These are phyloP conservation scores for Clausena lansium DNA, from an alignment of 345 rosid genomes.

Conservation along the genomic window DNA sequence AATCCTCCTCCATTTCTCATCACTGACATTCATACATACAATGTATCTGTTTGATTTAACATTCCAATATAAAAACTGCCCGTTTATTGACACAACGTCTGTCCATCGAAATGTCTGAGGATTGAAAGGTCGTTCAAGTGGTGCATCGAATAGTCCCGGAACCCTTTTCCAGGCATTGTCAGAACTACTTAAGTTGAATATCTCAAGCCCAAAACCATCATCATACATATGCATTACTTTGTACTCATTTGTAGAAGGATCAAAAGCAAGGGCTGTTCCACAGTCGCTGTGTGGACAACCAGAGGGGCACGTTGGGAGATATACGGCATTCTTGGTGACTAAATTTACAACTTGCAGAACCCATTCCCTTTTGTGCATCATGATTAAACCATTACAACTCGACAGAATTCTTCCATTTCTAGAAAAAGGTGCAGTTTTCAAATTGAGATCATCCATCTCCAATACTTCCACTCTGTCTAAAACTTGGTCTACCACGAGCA, in stretches of 20 bases:
- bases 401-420: too few relatives aligned
- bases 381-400: too few relatives aligned
- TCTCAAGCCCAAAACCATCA: background rate
- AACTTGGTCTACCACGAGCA: background rate
- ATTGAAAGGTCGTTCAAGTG: background rate
- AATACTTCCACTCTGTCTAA: too few relatives aligned
- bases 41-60: background rate
- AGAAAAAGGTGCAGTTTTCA: too few relatives aligned
- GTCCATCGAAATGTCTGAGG: background rate
- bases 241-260: background rate
- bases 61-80: conserved; percentile 9
- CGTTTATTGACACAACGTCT: background rate
- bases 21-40: conserved; percentile 12
- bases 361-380: too few relatives aligned
- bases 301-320: too few relatives aligned
- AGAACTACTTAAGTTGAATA: background rate
- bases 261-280: background rate
- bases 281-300: too few relatives aligned
- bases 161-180: conserved; percentile 1
- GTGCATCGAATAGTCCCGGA: conserved; percentile 4
- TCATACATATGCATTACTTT: conserved; percentile 12
- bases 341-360: too few relatives aligned
- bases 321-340: too few relatives aligned
- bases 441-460: too few relatives aligned
- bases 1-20: conserved; percentile 5